These are phyloP conservation scores for Candolleomyces aberdarensis DNA, from an alignment of 768 basidiomycete genomes.

Conservation along the genomic window DNA sequence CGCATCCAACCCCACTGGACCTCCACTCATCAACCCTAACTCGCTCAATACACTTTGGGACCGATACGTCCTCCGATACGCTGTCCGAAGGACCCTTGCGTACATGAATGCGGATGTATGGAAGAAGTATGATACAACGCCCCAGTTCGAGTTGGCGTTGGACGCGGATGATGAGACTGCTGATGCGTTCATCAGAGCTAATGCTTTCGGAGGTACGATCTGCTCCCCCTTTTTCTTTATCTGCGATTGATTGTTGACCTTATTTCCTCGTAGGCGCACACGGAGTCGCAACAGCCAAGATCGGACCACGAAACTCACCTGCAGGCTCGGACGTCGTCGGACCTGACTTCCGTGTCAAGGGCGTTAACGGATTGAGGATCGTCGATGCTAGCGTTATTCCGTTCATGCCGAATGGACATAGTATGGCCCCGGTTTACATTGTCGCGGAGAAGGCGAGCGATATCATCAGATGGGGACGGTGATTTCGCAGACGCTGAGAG, in stretches of 20 bases:
- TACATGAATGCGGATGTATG: background rate
- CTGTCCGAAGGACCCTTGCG: background rate
- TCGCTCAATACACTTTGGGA: constrained; percentile 34
- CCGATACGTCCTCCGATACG: constrained; percentile 20
- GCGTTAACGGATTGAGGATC: background rate
- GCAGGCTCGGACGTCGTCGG: background rate
- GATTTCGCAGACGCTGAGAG: no score
- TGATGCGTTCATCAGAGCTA: background rate
- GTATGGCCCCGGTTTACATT: background rate
- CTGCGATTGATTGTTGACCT: no score
- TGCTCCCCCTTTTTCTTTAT: background rate
- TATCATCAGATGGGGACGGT: background rate
- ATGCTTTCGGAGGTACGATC: background rate
- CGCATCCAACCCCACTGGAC: constrained; percentile 40
- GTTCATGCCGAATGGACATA: constrained; percentile 1
- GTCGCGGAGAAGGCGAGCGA: constrained; percentile 8
- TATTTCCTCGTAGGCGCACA: constrained; percentile 14
- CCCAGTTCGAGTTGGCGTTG: background rate
- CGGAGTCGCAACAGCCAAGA: background rate
- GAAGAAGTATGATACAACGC: background rate
- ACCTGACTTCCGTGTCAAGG: background rate
- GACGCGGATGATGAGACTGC: background rate
- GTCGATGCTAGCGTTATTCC: background rate
- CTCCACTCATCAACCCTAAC: constrained; percentile 48
- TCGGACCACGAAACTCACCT: background rate